Percentiles rank a stretch among this genome's conserved stretches.
These are phyloP conservation scores for Claviceps sorghi DNA, from an alignment of 2,329 filamentous ascomycete genomes.

Conservation along the genomic window DNA sequence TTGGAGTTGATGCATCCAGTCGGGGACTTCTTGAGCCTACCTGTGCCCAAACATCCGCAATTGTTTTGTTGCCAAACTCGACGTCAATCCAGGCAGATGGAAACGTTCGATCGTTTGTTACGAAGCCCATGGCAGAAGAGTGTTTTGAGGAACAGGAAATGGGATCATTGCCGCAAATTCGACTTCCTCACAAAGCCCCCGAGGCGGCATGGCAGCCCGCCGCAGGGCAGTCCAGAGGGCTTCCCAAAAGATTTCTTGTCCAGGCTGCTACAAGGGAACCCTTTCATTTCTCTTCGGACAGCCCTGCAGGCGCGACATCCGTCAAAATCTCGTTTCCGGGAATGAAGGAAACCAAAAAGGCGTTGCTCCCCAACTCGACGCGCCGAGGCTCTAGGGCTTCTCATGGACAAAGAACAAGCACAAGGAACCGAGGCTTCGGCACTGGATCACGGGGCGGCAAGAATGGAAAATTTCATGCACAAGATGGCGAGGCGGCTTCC, in stretches of 20 bases:
- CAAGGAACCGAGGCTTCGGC: constrained; percentile 17
- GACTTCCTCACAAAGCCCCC: constrained; percentile 48
- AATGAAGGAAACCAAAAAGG: constrained; percentile 23
- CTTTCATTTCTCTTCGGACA: constrained; percentile 19
- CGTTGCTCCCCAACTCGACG: constrained; percentile 23
- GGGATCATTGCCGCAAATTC: constrained; percentile 58
- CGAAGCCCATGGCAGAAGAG: constrained; percentile 60
- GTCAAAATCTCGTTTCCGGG: constrained; percentile 28
- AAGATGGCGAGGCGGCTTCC: constrained; percentile 9
- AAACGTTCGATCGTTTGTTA: constrained; percentile 33
- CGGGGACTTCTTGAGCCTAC: constrained; percentile 49
- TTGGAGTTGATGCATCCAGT: constrained; percentile 53
- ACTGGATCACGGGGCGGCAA: constrained; percentile 19
- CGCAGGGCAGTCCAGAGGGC: constrained; percentile 35
- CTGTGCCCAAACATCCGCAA: constrained; percentile 36
- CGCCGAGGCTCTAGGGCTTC: constrained; percentile 17
- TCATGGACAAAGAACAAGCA: constrained; percentile 7
- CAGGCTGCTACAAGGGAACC: constrained; percentile 21
- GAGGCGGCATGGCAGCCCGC: constrained; percentile 49
- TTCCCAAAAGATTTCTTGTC: constrained; percentile 37
- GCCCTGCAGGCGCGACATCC: constrained; percentile 19
- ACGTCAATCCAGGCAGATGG: constrained; percentile 14
- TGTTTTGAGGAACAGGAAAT: constrained; percentile 73
- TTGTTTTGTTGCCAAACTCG: constrained; percentile 49
- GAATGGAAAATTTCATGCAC: constrained; percentile 18